Evolutionary conservation across 192 early-diverging fungal genomes (phyloP).

Genomic region (Spinellus fusiger): DNA sequence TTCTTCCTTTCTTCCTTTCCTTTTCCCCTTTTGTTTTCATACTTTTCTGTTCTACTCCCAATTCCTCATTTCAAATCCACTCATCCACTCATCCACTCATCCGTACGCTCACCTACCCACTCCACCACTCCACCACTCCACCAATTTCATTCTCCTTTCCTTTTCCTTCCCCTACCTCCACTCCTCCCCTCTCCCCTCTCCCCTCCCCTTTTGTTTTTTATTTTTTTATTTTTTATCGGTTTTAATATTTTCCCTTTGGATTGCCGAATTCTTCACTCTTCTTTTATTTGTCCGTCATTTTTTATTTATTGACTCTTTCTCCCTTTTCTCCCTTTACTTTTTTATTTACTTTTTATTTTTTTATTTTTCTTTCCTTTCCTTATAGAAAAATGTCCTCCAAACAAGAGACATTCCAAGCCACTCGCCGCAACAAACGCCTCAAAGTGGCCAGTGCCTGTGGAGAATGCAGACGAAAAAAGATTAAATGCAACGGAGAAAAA

Average conservation of each 20-base stretch:
- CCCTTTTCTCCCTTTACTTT: not conserved
- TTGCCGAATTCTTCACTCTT: not conserved
- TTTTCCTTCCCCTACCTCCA: conserved; percentile 1
- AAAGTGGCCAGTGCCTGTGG: conserved; percentile 19
- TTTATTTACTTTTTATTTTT: not conserved
- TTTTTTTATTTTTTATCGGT: not conserved
- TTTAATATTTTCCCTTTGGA: not conserved
- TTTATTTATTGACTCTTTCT: not conserved
- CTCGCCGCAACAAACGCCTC: conserved; percentile 15
- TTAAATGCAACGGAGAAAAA: conserved; percentile 21
- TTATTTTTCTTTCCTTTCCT: not conserved
- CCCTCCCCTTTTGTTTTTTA: conserved; percentile 9
- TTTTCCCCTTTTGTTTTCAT: too few relatives aligned
- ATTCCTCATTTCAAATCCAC: too few relatives aligned
- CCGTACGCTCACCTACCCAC: too few relatives aligned
- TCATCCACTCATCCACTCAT: too few relatives aligned
- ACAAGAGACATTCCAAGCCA: not conserved
- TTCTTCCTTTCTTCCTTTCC: too few relatives aligned
- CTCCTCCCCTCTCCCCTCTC: conserved; percentile 3
- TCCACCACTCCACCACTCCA: too few relatives aligned
- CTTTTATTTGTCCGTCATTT: not conserved
- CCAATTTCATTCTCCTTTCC: too few relatives aligned
- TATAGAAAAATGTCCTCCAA: conserved; percentile 1
- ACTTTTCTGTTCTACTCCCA: too few relatives aligned
- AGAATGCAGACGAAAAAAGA: conserved; percentile 23